Conservation (phyloP, 179 eudicot genomes). For the Gypsophila paniculata region DNA sequence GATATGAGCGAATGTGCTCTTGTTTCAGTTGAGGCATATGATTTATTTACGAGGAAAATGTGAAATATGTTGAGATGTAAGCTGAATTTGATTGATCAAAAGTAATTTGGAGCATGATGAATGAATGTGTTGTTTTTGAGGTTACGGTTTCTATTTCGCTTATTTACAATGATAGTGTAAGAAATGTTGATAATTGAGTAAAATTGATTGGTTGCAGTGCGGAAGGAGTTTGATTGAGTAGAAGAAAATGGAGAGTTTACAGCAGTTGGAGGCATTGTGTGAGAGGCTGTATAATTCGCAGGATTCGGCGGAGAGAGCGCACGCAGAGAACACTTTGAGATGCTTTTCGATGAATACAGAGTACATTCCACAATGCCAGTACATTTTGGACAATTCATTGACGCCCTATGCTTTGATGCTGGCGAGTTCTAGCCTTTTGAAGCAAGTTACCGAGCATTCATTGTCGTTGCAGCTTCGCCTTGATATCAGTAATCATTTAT, state of each 20-base stretch:
- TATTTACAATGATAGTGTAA: background rate
- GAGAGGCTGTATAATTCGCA: constrained; percentile 98
- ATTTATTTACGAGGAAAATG: background rate
- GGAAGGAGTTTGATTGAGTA: constrained; percentile 19
- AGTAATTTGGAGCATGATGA: constrained; percentile 1
- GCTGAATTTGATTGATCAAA: constrained; percentile 14
- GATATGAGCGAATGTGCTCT: background rate
- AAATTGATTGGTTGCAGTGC: constrained; percentile 18
- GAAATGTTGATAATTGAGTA: background rate
- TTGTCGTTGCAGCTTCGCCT: constrained; percentile 86
- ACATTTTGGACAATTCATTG: constrained; percentile 84
- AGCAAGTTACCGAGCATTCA: constrained; percentile 91
- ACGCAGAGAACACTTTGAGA: constrained; percentile 86
- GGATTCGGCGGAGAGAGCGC: constrained; percentile 93
- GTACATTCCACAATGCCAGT: constrained; percentile 94
- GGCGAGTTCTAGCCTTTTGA: constrained; percentile 93
- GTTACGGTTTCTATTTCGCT: background rate
- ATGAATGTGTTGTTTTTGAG: background rate
- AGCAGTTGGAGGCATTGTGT: constrained; percentile 86
- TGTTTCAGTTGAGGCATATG: background rate
- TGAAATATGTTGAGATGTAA: constrained; percentile 5
- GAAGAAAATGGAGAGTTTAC: constrained; percentile 75
- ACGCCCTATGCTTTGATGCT: constrained; percentile 96
- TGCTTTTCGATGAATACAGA: constrained; percentile 84
- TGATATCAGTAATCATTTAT: constrained; percentile 63